Percentiles rank a stretch among this genome's conserved stretches.
phyloP scores from a whole-genome alignment of 495 filamentous ascomycete species.

The Xylaria nigripes region DNA sequence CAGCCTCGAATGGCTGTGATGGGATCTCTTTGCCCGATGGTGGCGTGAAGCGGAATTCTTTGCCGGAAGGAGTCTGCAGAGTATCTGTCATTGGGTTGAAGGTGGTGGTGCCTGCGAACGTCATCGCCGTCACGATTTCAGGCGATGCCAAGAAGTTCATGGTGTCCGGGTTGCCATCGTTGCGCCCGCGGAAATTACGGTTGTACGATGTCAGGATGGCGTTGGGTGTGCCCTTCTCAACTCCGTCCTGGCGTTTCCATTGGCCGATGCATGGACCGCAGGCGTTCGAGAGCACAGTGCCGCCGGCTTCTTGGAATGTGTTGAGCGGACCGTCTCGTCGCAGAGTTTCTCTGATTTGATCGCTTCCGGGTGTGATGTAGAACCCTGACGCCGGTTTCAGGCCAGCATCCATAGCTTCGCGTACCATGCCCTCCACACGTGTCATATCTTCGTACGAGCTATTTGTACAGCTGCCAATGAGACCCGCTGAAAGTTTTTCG shows the following conservation, averaged over 20 bases:
- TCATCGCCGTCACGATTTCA: slow-evolving; percentile 92
- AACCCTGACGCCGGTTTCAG: slow-evolving; percentile 83
- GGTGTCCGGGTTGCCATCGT: slow-evolving; percentile 89
- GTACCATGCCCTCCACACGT: slow-evolving; percentile 80
- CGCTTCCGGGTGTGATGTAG: slow-evolving; percentile 92
- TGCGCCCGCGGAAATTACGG: slow-evolving; percentile 94
- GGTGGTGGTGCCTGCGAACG: slow-evolving; percentile 82
- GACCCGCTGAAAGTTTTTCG: slow-evolving; percentile 75
- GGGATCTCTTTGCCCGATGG: slow-evolving; percentile 75
- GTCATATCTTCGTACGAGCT: slow-evolving; percentile 99
- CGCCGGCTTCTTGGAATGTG: slow-evolving; percentile 82
- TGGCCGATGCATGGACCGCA: slow-evolving; percentile 95
- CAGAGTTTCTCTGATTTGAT: slow-evolving; percentile 91
- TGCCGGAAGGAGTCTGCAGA: slow-evolving; percentile 71
- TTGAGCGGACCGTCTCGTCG: slow-evolving; percentile 75
- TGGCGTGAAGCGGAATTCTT: slow-evolving; percentile 76
- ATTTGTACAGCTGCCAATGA: slow-evolving; percentile 98
- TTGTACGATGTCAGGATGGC: slow-evolving; percentile 97
- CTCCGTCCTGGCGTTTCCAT: slow-evolving; percentile 85
- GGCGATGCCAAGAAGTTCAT: slow-evolving; percentile 99
- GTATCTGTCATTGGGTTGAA: slow-evolving; percentile 94
- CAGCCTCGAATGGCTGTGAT: slow-evolving; percentile 64
- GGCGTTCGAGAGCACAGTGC: slow-evolving; percentile 85
- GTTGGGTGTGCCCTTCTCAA: slow-evolving; percentile 77
- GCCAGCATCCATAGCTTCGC: slow-evolving; percentile 78